Base-by-base conservation (phyloP, 169 alveolate species). In the Eimeria mitis region DNA sequence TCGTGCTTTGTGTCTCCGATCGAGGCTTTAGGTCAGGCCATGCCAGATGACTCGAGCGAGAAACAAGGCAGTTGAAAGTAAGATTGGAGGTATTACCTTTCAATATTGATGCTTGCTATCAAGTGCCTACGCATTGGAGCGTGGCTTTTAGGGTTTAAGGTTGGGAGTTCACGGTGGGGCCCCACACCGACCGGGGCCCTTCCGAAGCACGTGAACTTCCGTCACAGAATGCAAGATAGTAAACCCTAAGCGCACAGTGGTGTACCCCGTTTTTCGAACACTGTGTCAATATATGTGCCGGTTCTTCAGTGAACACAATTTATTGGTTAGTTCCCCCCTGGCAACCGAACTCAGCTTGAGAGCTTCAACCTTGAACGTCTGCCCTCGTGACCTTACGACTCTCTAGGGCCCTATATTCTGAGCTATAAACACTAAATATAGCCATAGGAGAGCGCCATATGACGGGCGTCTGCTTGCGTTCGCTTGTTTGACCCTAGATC, bases 181-280 rank as follows among this genome's bases (percentile, higher is more conserved):
- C 88, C 88, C 88, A 49, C 88, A 11, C 44, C 31, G 83, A 73
- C 34, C 54, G 83, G 83, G 83, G 56, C 52, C 56, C 83, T 1
- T 13, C 9, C 56, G 34, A 40, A 40, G 40, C 56, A 4, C 34
- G 2, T 37, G 5, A 2, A 1, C 19, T 14, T 0, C 54, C 52
- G 2, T 34, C 54, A 40, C 54, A 73, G 83, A 73, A 7, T 14
- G 5, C 42, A 7, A 40, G 6, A 42, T 40, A 28, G 16, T 73
- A 37, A 73, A 13, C 83, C 34, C 83, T 37, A 42, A 73, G 7
- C 11, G 34, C 31, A 16, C 16, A 40, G 0, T 31, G 78, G 25
- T 34, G 47, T 9, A 21, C 11, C 52, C 16, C 6, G 13, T 68
- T 68, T 21, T 40, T 73, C 19, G 14, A 73, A 0, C 13, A 40